Evolutionary conservation across 83 land plant genomes (phyloP).

Genomic region (Larix sibirica): DNA sequence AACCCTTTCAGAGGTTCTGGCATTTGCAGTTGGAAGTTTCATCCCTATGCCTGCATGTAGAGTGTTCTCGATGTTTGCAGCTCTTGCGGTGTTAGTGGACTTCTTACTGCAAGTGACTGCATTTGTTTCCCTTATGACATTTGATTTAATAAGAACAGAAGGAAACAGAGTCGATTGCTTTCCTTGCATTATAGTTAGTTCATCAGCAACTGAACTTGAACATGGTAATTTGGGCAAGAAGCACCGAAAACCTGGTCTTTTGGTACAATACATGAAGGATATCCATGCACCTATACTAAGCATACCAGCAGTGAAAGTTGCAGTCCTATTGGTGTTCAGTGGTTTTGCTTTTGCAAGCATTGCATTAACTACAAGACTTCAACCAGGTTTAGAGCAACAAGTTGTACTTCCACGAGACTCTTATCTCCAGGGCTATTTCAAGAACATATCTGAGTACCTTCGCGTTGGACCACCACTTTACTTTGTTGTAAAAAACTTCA

Average conservation of each 20-base stretch:
- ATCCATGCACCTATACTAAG: conserved; percentile 84
- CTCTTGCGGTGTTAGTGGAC: conserved; percentile 89
- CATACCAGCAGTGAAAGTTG: conserved; percentile 71
- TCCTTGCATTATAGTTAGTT: conserved; percentile 70
- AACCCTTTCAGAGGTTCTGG: conserved; percentile 84
- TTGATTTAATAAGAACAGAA: conserved; percentile 76
- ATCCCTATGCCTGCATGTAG: conserved; percentile 97
- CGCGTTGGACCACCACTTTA: conserved; percentile 95
- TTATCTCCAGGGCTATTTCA: conserved; percentile 95
- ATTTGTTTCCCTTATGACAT: conserved; percentile 88
- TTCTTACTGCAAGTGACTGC: conserved; percentile 93
- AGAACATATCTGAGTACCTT: conserved; percentile 75
- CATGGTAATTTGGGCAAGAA: conserved; percentile 42
- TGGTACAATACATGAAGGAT: conserved; percentile 85
- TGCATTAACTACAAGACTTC: conserved; percentile 75
- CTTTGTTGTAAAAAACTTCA: conserved; percentile 89
- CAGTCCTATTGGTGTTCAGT: conserved; percentile 66
- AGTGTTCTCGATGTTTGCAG: conserved; percentile 99
- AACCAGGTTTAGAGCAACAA: conserved; percentile 90
- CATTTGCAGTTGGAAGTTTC: conserved; percentile 93
- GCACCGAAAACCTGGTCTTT: conserved; percentile 57
- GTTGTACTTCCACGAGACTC: conserved; percentile 94
- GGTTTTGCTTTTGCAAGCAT: conserved; percentile 83
- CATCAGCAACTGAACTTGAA: conserved; percentile 28
- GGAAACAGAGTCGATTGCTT: conserved; percentile 82